Conservation (phyloP, 441 rosid species). For the Erodium texanum region DNA sequence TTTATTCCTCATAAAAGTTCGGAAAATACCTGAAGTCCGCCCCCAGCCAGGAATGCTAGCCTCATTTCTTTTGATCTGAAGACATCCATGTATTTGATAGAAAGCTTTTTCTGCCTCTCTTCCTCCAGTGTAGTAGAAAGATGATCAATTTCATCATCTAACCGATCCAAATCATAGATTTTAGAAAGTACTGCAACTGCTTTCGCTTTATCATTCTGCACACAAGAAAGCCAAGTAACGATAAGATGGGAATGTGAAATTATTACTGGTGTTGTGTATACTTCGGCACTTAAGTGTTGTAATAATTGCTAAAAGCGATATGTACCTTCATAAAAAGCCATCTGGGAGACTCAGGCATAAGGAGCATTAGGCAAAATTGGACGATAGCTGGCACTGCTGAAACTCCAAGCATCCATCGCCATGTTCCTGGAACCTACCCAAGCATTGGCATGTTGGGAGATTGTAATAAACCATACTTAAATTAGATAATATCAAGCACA, state of each 20-base stretch:
- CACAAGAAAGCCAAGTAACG: background rate
- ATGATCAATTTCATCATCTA: conserved; percentile 75
- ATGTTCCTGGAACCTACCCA: conserved; percentile 13
- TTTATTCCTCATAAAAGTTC: too few species aligned
- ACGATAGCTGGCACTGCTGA: conserved; percentile 15
- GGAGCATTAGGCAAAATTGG: conserved; percentile 16
- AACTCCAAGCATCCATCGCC: conserved; percentile 19
- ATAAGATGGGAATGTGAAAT: background rate
- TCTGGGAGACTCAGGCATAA: conserved; percentile 17
- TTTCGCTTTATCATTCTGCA: conserved; percentile 47
- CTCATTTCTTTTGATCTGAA: conserved; percentile 69
- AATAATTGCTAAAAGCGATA: background rate
- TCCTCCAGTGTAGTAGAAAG: conserved; percentile 55
- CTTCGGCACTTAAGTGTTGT: background rate
- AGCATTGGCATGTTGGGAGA: background rate
- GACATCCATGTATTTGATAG: conserved; percentile 53
- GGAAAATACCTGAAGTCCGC: conserved; percentile 81
- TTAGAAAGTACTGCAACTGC: conserved; percentile 50
- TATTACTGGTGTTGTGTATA: too few species aligned
- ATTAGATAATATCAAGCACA: background rate
- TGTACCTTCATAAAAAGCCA: conserved; percentile 37
- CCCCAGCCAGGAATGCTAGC: conserved; percentile 86
- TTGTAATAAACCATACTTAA: background rate
- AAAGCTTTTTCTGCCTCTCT: conserved; percentile 41
- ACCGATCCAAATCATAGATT: conserved; percentile 59